A percentile compares a stretch with the other conserved stretches of the same genome.
phyloP scores from a whole-genome alignment of 345 rosid species.

The Nasturtium officinale region DNA sequence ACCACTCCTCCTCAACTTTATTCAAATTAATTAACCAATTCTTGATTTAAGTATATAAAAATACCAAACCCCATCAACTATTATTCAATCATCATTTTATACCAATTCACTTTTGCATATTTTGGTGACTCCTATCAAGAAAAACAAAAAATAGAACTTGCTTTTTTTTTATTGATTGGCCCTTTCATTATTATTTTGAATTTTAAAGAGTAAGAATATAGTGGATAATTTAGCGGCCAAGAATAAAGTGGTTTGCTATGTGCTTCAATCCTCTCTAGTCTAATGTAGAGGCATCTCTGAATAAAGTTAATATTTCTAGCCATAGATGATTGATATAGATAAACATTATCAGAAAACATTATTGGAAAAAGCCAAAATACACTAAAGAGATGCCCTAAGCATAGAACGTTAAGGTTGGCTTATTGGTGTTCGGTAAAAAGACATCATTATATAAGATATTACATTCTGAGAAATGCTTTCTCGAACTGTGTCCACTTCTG shows the following conservation, averaged over 20 bases:
- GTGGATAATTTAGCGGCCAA: constrained; percentile 2
- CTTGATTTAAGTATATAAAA: constrained; percentile 31
- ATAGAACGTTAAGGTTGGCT: background rate
- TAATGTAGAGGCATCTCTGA: background rate
- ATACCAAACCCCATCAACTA: constrained; percentile 25
- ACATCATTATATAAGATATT: constrained; percentile 3
- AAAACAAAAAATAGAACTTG: constrained; percentile 6
- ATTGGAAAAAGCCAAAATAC: no score
- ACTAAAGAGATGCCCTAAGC: no score
- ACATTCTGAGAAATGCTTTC: constrained; percentile 69
- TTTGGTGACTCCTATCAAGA: background rate
- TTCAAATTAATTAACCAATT: constrained; percentile 14
- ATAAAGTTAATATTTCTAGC: background rate
- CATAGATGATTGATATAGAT: no score
- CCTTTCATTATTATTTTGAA: background rate
- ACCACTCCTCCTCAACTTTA: constrained; percentile 28
- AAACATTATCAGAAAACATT: no score
- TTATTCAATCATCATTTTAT: constrained; percentile 30
- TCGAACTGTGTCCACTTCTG: constrained; percentile 91
- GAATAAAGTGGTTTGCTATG: background rate
- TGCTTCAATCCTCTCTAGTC: background rate
- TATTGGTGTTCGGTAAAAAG: background rate
- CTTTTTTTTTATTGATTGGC: background rate
- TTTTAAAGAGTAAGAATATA: background rate
- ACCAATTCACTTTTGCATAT: constrained; percentile 20